Percentiles rank a stretch among this genome's conserved stretches.
phyloP scores from a whole-genome alignment of 2,329 filamentous ascomycete species.

The Penicillium sp. region DNA sequence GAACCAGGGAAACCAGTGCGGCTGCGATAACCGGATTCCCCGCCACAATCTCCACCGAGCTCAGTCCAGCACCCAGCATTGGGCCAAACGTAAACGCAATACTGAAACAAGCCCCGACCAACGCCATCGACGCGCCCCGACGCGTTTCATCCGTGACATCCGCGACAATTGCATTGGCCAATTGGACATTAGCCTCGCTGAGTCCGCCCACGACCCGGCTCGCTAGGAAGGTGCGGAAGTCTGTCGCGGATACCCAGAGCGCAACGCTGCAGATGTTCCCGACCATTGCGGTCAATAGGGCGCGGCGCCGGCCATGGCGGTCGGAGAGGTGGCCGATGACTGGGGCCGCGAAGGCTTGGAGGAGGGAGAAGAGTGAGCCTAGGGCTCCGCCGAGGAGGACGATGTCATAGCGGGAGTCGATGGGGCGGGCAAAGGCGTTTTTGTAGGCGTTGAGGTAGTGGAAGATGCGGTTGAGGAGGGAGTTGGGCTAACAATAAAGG shows the following conservation, averaged over 20 bases:
- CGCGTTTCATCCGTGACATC: conserved; percentile 87
- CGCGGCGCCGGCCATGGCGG: conserved; percentile 80
- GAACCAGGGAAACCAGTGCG: conserved; percentile 78
- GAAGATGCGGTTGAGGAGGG: conserved; percentile 77
- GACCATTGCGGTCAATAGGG: conserved; percentile 85
- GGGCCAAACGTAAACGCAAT: conserved; percentile 97
- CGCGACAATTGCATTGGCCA: conserved; percentile 93
- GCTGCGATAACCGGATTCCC: conserved; percentile 94
- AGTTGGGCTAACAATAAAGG: no score
- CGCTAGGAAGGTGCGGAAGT: conserved; percentile 95
- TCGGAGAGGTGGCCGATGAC: conserved; percentile 89
- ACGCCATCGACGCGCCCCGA: conserved; percentile 88
- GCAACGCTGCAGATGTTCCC: conserved; percentile 93
- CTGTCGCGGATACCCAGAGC: conserved; percentile 88
- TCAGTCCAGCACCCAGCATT: conserved; percentile 83
- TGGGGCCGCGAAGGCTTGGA: conserved; percentile 90
- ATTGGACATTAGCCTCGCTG: conserved; percentile 95
- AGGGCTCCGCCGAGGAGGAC: conserved; percentile 91
- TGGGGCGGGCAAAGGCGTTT: conserved; percentile 84
- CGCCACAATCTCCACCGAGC: conserved; percentile 72
- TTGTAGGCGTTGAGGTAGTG: conserved; percentile 91
- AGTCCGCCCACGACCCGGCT: conserved; percentile 88
- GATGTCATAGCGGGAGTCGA: conserved; percentile 96
- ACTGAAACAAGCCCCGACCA: conserved; percentile 95
- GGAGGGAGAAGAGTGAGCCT: conserved; percentile 88